Conservation (phyloP, 2,329 filamentous ascomycete species). For the Colletotrichum orchidophilum region DNA sequence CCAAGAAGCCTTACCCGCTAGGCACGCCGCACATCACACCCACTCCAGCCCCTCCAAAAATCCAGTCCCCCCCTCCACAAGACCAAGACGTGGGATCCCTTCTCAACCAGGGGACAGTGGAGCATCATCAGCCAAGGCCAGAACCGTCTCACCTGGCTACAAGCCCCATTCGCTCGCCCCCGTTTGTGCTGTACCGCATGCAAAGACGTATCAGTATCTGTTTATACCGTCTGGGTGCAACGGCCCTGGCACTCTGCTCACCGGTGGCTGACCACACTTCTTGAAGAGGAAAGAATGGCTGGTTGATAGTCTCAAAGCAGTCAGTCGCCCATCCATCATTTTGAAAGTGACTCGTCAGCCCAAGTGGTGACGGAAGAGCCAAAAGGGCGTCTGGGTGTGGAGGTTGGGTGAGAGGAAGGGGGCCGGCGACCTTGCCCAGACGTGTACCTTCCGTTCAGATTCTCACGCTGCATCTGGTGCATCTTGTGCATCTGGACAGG, state of each 20-base stretch:
- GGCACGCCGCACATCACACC: not conserved
- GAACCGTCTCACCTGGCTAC: constrained; percentile 27
- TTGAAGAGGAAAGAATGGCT: constrained; percentile 9
- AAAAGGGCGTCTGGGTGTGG: not conserved
- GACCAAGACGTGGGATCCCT: constrained; percentile 5
- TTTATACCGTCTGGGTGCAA: not conserved
- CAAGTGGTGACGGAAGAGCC: not conserved
- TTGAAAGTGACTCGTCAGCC: not conserved
- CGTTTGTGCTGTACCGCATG: constrained; percentile 15
- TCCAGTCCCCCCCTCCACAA: not conserved
- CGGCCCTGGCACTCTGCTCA: not conserved
- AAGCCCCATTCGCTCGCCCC: constrained; percentile 10
- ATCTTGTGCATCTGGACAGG: not conserved
- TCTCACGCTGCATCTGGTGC: not conserved
- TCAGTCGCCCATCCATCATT: not conserved
- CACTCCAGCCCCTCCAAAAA: not conserved
- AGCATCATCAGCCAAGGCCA: constrained; percentile 31
- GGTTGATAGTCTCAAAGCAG: not conserved
- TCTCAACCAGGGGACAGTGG: not conserved
- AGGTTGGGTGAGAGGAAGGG: no score
- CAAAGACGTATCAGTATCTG: not conserved
- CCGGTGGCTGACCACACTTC: constrained; percentile 7
- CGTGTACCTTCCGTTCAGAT: not conserved
- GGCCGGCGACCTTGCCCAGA: no score
- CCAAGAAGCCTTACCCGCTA: not conserved